Conservation (phyloP, 1,284 basidiomycete genomes). For the Phellopilus nigrolimitatus region DNA sequence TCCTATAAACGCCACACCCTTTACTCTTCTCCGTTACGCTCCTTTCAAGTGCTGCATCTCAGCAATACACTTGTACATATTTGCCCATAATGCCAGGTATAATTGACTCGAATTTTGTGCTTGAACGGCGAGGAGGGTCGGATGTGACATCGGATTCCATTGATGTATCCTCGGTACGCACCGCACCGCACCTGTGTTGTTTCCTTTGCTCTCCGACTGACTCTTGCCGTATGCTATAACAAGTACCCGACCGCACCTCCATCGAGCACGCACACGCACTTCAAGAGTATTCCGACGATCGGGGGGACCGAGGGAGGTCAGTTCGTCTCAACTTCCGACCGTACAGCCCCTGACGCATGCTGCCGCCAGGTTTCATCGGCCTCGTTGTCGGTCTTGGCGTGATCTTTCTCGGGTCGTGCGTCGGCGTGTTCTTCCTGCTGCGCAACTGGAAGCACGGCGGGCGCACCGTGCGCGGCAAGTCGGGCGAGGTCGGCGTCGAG, state of each 20-base stretch:
- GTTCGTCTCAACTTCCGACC: background rate
- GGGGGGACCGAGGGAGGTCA: conserved; percentile 20
- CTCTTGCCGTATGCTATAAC: background rate
- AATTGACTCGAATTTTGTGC: background rate
- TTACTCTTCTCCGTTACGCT: no score
- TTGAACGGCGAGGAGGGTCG: conserved; percentile 13
- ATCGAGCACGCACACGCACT: conserved; percentile 12
- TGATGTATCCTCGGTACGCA: conserved; percentile 10
- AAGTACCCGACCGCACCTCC: conserved; percentile 14
- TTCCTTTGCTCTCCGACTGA: background rate
- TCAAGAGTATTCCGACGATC: conserved; percentile 16
- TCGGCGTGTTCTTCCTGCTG: conserved; percentile 20
- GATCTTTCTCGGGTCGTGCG: conserved; percentile 18
- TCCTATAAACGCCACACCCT: no score
- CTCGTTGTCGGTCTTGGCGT: conserved; percentile 20
- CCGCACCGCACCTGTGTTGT: background rate
- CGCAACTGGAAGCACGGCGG: conserved; percentile 18
- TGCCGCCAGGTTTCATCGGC: conserved; percentile 19
- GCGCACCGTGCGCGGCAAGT: conserved; percentile 16
- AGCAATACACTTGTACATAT: background rate
- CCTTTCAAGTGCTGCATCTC: background rate
- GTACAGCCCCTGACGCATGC: background rate
- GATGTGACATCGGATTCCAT: background rate
- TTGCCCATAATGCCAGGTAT: background rate
- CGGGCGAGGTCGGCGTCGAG: conserved; percentile 16